Conservation (phyloP, 495 filamentous ascomycete genomes). For the Terfezia claveryi region DNA sequence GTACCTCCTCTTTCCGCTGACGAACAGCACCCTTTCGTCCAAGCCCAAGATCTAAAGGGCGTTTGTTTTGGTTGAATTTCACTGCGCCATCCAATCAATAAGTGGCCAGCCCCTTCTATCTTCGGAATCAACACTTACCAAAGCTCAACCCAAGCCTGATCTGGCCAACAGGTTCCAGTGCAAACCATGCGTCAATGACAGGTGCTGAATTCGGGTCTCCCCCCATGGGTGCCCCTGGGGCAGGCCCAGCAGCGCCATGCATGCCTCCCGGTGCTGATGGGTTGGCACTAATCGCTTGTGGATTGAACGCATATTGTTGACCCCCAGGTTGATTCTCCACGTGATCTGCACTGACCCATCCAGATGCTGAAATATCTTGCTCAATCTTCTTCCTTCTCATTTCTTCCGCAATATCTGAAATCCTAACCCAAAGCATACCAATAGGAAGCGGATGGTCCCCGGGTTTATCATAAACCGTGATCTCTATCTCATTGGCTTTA, state of each 20-base stretch:
- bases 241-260: constrained; percentile 18
- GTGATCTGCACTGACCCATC: constrained; percentile 92
- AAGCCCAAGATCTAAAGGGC: constrained; percentile 63
- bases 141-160: constrained; percentile 79
- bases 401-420: constrained; percentile 93
- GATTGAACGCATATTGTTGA: constrained; percentile 24
- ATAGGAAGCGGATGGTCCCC: constrained; percentile 80
- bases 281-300: constrained; percentile 11
- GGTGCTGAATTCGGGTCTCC: constrained; percentile 12
- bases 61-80: constrained; percentile 44
- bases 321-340: constrained; percentile 39
- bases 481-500: constrained; percentile 94
- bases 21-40: constrained; percentile 90
- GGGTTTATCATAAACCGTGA: constrained; percentile 90
- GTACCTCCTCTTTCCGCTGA: constrained; percentile 87
- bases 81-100: constrained; percentile 20
- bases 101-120: constrained; percentile 20
- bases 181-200: constrained; percentile 85
- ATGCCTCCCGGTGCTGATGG: not conserved
- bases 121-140: constrained; percentile 28
- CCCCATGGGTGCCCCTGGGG: constrained; percentile 33
- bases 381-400: constrained; percentile 96
- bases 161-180: constrained; percentile 77
- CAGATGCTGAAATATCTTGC: constrained; percentile 66
- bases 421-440: constrained; percentile 84